phyloP scores from a whole-genome alignment of 2,329 filamentous ascomycete species.

The Alternaria hordeiaustralica region DNA sequence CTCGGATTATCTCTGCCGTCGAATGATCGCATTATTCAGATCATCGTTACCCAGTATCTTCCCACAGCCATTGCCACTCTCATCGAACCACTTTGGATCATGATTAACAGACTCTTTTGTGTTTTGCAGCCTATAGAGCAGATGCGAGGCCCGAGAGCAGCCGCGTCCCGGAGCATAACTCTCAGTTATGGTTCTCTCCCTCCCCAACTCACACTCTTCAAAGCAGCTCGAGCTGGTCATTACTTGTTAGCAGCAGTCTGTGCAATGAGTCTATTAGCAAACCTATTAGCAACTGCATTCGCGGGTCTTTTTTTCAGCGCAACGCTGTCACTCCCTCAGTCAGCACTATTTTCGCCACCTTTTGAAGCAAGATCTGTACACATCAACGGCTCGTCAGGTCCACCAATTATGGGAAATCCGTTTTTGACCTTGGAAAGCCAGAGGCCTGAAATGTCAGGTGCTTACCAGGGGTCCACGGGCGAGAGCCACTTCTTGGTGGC shows the following conservation, averaged over 20 bases:
- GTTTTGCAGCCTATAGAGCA: neutral
- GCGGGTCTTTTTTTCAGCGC: neutral
- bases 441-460: neutral
- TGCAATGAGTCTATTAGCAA: neutral
- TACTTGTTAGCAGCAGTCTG: neutral
- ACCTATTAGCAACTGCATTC: neutral
- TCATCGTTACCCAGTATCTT: neutral
- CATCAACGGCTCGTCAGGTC: neutral
- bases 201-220: neutral
- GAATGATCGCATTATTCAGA: neutral
- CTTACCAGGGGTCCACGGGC: neutral
- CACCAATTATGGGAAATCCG: neutral
- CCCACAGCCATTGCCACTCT: neutral
- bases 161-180: neutral
- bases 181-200: neutral
- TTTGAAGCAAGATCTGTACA: neutral
- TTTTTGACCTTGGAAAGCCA: neutral
- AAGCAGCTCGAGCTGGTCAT: neutral
- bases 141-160: neutral
- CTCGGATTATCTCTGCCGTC: neutral
- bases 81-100: neutral
- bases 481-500: neutral
- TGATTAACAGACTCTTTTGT: neutral
- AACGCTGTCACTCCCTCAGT: neutral
- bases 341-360: neutral